Evolutionary conservation across 1,284 basidiomycete genomes (phyloP), one percentile per base, ranked within the genome.

Genomic region (Taiwanofungus camphoratus): DNA sequence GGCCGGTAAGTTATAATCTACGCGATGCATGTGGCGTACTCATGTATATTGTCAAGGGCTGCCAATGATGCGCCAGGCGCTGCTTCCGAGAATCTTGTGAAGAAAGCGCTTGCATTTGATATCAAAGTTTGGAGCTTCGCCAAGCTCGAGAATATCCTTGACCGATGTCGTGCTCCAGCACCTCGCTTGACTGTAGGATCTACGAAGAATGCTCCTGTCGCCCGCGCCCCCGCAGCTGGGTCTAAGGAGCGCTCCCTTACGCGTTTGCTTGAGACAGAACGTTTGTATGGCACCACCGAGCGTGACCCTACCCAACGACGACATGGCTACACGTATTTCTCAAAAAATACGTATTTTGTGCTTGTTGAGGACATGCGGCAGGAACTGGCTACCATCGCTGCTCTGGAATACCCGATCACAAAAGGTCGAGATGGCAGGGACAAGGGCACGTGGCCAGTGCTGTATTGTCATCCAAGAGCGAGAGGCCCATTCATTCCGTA

Each of bases 351-450:
- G 44, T 83, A 76, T 60, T 97, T 91, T 62, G 73, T 98, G 22
- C 75, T 99, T 31, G 79, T 99, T 20, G 94, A 98, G 61, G 96
- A 99, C 57, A 78, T 92, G 46, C 82, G 78, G 5, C 79, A 86
- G 47, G 86, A 93, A 51, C 62, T 87, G 11, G 80, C 85, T 5
- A 83, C 87, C 2, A 74, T 90, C 42, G 74, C 78, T 27, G 71
- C 74, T 4, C 68, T 80, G 35, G 84, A 89, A 55, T 87, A 87
- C 57, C 67, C 73, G 13, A 59, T 74, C 19, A 59, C 64, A 18
- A 77, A 73, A 53, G 68, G 67, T 18, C 67, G 69, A 26, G 75
- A 80, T 45, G 73, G 73, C 2, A 65, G 64, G 42, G 68, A 70
- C 48, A 73, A 66, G 46, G 70, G 70, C 12, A 70, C 76, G 2